Percentiles rank a stretch among this genome's conserved stretches.
Conservation (phyloP, 73 alveolate species). For the Strombidium stylifer region DNA sequence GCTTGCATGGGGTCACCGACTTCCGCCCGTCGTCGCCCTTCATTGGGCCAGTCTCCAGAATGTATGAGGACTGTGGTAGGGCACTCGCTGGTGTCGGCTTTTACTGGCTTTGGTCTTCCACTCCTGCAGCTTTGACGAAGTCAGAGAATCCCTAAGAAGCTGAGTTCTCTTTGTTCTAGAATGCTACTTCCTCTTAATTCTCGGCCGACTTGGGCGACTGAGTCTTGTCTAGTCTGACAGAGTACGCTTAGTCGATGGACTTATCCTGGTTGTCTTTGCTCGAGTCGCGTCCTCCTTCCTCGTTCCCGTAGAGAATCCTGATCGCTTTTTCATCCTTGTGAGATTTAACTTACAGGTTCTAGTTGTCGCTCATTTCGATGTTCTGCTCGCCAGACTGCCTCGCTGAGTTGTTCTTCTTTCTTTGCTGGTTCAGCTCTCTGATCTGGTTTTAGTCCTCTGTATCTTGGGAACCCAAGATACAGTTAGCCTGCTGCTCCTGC, state of each 20-base stretch:
- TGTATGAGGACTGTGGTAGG: no score
- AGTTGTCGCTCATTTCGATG: neutral
- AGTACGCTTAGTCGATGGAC: no score
- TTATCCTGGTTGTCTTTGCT: neutral
- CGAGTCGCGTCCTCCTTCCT: neutral
- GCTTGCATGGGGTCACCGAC: neutral
- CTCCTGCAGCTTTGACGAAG: no score
- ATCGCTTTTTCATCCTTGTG: neutral
- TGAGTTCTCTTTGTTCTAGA: no score
- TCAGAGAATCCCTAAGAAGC: no score
- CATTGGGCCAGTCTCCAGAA: neutral
- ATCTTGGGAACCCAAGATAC: neutral
- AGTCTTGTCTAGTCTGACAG: no score
- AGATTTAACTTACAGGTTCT: no score
- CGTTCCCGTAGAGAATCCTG: neutral
- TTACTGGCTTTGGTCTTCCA: no score
- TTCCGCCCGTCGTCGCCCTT: neutral
- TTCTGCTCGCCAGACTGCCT: neutral
- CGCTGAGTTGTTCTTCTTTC: neutral
- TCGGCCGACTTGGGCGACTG: no score
- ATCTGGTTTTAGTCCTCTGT: neutral
- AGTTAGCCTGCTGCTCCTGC: neutral
- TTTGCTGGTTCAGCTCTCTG: neutral
- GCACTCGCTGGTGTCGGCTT: no score
- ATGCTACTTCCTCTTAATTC: no score